These are phyloP conservation scores for Syzygium malaccense DNA, from an alignment of 441 rosid genomes.

Conservation along the genomic window DNA sequence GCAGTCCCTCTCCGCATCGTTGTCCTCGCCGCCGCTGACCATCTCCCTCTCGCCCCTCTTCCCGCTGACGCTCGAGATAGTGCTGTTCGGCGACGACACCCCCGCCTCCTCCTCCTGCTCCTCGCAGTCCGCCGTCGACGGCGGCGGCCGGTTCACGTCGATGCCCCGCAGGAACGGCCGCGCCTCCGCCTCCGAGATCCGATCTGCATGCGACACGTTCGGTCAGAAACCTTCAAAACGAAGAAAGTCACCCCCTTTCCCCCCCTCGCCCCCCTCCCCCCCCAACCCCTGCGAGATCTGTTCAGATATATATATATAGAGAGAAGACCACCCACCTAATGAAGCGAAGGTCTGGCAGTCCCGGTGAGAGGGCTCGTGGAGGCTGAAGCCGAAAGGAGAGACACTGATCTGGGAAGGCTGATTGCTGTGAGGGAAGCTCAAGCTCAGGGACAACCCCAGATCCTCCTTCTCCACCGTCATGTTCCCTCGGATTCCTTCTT, in stretches of 20 bases:
- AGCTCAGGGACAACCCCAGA: slow-evolving; percentile 50
- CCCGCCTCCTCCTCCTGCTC: slow-evolving; percentile 75
- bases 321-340: slow-evolving; percentile 20
- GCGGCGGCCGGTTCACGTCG: slow-evolving; percentile 51
- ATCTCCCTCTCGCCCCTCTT: slow-evolving; percentile 52
- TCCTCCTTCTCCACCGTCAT: slow-evolving; percentile 53
- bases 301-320: fast-evolving
- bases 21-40: slow-evolving; percentile 32
- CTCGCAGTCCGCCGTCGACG: slow-evolving; percentile 38
- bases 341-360: slow-evolving; percentile 27
- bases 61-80: slow-evolving; percentile 67
- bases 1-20: slow-evolving; percentile 59
- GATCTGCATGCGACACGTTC: slow-evolving; percentile 29
- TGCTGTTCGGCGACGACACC: slow-evolving; percentile 80
- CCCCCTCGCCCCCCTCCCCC: background rate
- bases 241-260: background rate
- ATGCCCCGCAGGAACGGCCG: slow-evolving; percentile 47
- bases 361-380: slow-evolving; percentile 21
- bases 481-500: background rate
- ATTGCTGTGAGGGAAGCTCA: slow-evolving; percentile 26
- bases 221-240: background rate
- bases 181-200: slow-evolving; percentile 22
- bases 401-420: slow-evolving; percentile 31
- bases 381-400: slow-evolving; percentile 16
- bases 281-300: background rate